Base-by-base conservation (phyloP, 1,284 basidiomycete species). In the Pulchroboletus neoregius region DNA sequence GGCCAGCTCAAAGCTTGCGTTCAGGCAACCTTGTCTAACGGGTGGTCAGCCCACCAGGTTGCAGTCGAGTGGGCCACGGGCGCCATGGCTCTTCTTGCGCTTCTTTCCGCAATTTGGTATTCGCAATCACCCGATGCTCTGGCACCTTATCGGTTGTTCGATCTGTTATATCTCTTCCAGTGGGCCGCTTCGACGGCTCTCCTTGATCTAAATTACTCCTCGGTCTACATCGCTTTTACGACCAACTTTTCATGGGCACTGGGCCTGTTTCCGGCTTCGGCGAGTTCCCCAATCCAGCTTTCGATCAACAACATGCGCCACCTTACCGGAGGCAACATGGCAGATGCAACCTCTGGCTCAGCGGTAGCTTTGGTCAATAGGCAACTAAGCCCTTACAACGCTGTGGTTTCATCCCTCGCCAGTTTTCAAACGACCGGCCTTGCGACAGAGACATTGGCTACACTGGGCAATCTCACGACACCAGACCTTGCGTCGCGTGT, bases 231-330 rank as follows among this genome's bases (percentile, higher is more conserved):
- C 48, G 75, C 84, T 15, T 96, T 85, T 58, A 76, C 87, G 1
- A 74, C 84, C 56, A 96, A 96, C 65, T 95, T 96, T 58, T 79
- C 84, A 1, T 97, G 94, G 94, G 77, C 89, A 0, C 68, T 95
- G 57, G 91, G 90, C 0, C 71, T 98, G n/a, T 81, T 97, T 62
- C 67, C 79, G 35, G 73, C 80, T 18, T 70, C 75, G 4, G 58
- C 73, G 3, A 64, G 69, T 6, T 78, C 76, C 5, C 65, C 76
- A 10, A 74, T 97, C 42, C 91, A 97, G 64, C 61, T 68, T 26
- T 83, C 88, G 22, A 94, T 98, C 62, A 79, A 88, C 60, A 74
- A 72, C 49, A 88, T 95, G 79, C 83, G 94, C 16, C 73, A 79
- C 51, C 72, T 78, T 40, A 96, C 94, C 0, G 94, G 93, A 9